Evolutionary conservation across 2,329 filamentous ascomycete genomes (phyloP).

Genomic region (Knufia petricola): DNA sequence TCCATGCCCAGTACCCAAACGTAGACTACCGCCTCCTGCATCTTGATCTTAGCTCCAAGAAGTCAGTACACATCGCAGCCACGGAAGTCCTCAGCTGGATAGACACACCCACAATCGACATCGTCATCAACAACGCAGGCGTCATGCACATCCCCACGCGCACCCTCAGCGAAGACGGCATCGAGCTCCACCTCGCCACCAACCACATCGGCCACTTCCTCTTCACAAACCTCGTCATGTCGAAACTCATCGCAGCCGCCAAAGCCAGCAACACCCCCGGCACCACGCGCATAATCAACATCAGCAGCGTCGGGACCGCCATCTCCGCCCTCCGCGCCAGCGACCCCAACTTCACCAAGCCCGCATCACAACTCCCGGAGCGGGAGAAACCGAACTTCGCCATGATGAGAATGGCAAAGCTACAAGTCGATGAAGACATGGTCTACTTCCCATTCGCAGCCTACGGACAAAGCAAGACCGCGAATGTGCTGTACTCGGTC

Average conservation of each 20-base stretch:
- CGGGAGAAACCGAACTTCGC: constrained; percentile 9
- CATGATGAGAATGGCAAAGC: background rate
- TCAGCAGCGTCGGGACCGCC: constrained; percentile 21
- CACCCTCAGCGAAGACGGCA: constrained; percentile 24
- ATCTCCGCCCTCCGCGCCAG: constrained; percentile 27
- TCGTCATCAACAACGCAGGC: constrained; percentile 38
- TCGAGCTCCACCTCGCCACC: constrained; percentile 31
- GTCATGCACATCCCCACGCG: constrained; percentile 28
- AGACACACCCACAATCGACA: constrained; percentile 28
- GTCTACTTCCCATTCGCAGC: constrained; percentile 30
- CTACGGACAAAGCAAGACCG: constrained; percentile 40
- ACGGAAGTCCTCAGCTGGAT: constrained; percentile 24
- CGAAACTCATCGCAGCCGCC: constrained; percentile 26
- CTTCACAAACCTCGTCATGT: constrained; percentile 33
- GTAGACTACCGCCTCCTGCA: constrained; percentile 24
- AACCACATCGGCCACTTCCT: constrained; percentile 35
- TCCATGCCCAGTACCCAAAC: constrained; percentile 14
- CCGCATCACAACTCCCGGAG: constrained; percentile 17
- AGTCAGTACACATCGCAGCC: constrained; percentile 27
- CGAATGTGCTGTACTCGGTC: constrained; percentile 36
- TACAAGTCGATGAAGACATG: constrained; percentile 6
- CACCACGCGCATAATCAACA: constrained; percentile 25
- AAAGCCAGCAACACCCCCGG: constrained; percentile 9
- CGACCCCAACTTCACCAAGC: constrained; percentile 27
- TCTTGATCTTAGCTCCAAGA: constrained; percentile 29